phyloP scores from a whole-genome alignment of 768 basidiomycete species.

The Chlorophyllum brunneum region DNA sequence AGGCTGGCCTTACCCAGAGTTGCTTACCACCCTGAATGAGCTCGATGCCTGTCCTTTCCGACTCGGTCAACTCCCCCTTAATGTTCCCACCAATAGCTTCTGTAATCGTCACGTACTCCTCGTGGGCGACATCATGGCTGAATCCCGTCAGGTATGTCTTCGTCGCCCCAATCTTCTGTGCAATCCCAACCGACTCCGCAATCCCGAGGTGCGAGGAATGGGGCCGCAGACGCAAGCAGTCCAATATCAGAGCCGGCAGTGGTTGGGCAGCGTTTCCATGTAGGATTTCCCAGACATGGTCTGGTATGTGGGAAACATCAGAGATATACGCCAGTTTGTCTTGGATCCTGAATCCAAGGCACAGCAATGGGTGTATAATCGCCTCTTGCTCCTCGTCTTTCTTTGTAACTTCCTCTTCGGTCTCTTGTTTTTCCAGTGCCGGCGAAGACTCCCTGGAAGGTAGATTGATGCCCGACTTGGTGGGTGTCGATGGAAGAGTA shows the following conservation, averaged over 20 bases:
- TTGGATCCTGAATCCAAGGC: conserved; percentile 68
- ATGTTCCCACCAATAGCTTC: conserved; percentile 42
- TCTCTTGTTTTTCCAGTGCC: neutral
- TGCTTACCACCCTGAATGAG: conserved; percentile 43
- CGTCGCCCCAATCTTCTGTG: conserved; percentile 52
- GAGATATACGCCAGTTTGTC: conserved; percentile 72
- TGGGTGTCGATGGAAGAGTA: conserved; percentile 33
- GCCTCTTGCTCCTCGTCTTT: conserved; percentile 15
- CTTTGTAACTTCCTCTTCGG: neutral
- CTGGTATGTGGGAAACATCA: conserved; percentile 80
- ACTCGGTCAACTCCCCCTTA: conserved; percentile 22
- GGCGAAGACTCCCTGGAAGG: conserved; percentile 10
- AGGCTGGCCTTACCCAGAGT: conserved; percentile 67
- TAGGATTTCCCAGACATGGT: conserved; percentile 59
- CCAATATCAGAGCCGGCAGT: conserved; percentile 64
- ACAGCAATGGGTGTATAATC: conserved; percentile 53
- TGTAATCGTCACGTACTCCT: conserved; percentile 67
- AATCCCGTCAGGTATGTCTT: conserved; percentile 76
- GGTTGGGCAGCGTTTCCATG: conserved; percentile 17
- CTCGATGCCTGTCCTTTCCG: conserved; percentile 38
- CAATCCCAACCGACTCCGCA: conserved; percentile 51
- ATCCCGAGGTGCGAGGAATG: conserved; percentile 84
- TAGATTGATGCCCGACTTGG: conserved; percentile 26
- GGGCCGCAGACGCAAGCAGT: conserved; percentile 62
- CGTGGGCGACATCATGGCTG: conserved; percentile 73